phyloP scores from a whole-genome alignment of 2,329 filamentous ascomycete genomes.

The Dactylellina cionopaga region DNA sequence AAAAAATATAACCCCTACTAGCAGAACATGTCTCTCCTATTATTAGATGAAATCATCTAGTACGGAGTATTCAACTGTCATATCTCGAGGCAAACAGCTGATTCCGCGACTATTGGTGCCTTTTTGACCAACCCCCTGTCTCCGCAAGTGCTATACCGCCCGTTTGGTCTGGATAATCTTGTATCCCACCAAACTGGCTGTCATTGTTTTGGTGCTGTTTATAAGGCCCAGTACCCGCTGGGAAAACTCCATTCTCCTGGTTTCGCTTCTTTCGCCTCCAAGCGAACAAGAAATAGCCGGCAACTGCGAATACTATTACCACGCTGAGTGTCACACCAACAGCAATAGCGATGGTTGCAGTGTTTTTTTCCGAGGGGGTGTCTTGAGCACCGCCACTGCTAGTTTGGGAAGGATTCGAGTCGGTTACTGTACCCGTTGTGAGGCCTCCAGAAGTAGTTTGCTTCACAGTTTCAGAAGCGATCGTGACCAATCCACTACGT shows the following conservation, averaged over 20 bases:
- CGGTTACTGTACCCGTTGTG: not conserved
- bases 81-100: not conserved
- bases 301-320: conserved; percentile 26
- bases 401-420: not conserved
- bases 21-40: too few relatives aligned
- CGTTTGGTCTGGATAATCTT: conserved; percentile 31
- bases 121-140: conserved; percentile 24
- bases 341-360: conserved; percentile 27
- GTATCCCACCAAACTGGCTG: conserved; percentile 36
- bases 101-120: conserved; percentile 1
- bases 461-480: not conserved
- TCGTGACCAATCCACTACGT: conserved; percentile 24
- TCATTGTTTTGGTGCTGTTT: conserved; percentile 47
- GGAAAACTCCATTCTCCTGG: not conserved
- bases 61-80: not conserved
- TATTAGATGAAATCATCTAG: too few relatives aligned
- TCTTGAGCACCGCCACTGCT: not conserved
- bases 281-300: conserved; percentile 29
- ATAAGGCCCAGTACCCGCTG: conserved; percentile 13
- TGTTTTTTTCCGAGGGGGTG: not conserved
- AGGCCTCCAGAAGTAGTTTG: not conserved
- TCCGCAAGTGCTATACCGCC: conserved; percentile 45
- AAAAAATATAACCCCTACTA: too few relatives aligned
- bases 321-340: conserved; percentile 38
- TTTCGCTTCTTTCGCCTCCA: conserved; percentile 25